Evolutionary conservation across 192 early-diverging fungal genomes (phyloP), one percentile per base, ranked within the genome.

Genomic region (Phycomyces blakesleeanus): DNA sequence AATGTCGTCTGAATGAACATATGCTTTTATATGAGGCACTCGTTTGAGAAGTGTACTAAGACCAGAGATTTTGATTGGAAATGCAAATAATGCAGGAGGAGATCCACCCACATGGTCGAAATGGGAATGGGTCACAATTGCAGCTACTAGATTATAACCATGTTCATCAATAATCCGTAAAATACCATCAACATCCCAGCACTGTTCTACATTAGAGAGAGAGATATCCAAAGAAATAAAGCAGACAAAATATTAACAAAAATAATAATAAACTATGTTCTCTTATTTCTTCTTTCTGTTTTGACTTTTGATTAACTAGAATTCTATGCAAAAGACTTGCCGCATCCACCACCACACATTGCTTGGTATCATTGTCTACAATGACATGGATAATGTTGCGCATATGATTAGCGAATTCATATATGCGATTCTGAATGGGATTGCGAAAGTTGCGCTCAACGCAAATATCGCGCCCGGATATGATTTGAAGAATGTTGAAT

Each of bases 141-240:
- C 85, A 0, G 83, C 92, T 0, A 91, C 90, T 24, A 96, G 68
- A 9, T 82, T 82, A 64, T 89, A 79, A 7, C 78, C 76, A 63
- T 83, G 72, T 39, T 76, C 67, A 63, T 84, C 73, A 8, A 89
- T 60, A 42, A 79, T 81, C 18, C 77, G 80, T 40, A 89, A 25
- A 39, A 96, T 87, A 3, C 89, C 92, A 68, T 94, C 91, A 29
- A 95, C 78, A 69, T 96, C 95, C 95, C 94, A 96, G 78, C 93
- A 96, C 79, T 86, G 66, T 38, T 51, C 83, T 86, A 57, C 29
- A 34, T 34, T 34, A 34, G 7, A 34, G 29, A 34, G n/a, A n/a
- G n/a, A n/a, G n/a, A n/a, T n/a, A n/a, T n/a, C n/a, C n/a, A n/a
- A n/a, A n/a, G n/a, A n/a, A n/a, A n/a, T n/a, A n/a, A n/a, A n/a